These are phyloP conservation scores for Medicago lupulina DNA, from an alignment of 306 rosid genomes.

Conservation along the genomic window DNA sequence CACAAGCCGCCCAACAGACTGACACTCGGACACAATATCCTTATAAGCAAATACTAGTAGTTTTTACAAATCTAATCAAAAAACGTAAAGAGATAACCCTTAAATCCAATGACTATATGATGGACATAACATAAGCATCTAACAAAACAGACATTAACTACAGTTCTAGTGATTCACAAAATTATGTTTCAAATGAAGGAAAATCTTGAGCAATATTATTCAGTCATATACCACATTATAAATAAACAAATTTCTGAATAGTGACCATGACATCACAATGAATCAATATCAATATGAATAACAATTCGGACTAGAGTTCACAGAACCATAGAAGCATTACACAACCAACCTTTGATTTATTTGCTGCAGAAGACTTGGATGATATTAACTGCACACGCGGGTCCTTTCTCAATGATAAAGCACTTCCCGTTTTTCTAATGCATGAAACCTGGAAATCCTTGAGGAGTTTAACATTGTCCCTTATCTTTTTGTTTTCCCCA, in stretches of 20 bases:
- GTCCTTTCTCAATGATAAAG: constrained; percentile 78
- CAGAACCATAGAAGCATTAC: constrained; percentile 14
- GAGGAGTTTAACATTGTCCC: constrained; percentile 69
- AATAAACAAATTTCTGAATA: constrained; percentile 25
- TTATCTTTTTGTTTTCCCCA: constrained; percentile 70
- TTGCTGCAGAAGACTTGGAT: constrained; percentile 45
- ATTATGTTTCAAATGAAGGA: neutral
- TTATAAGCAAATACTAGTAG: neutral
- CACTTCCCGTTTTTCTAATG: constrained; percentile 65
- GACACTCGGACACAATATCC: constrained; percentile 3
- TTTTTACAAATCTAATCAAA: constrained; percentile 20
- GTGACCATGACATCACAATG: constrained; percentile 15
- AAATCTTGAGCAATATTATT: constrained; percentile 22
- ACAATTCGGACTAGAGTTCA: constrained; percentile 14
- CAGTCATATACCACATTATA: constrained; percentile 1
- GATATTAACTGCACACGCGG: constrained; percentile 78
- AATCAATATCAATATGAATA: constrained; percentile 19
- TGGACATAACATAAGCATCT: constrained; percentile 1
- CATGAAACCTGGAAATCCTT: constrained; percentile 81
- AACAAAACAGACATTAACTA: neutral
- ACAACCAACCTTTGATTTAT: constrained; percentile 65
- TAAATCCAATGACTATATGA: constrained; percentile 15
- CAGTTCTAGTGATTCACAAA: constrained; percentile 17
- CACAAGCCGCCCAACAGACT: constrained; percentile 3
- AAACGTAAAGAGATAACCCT: neutral